These are phyloP conservation scores for Ogataea corticis DNA, from an alignment of 805 yeast genomes.

Conservation along the genomic window DNA sequence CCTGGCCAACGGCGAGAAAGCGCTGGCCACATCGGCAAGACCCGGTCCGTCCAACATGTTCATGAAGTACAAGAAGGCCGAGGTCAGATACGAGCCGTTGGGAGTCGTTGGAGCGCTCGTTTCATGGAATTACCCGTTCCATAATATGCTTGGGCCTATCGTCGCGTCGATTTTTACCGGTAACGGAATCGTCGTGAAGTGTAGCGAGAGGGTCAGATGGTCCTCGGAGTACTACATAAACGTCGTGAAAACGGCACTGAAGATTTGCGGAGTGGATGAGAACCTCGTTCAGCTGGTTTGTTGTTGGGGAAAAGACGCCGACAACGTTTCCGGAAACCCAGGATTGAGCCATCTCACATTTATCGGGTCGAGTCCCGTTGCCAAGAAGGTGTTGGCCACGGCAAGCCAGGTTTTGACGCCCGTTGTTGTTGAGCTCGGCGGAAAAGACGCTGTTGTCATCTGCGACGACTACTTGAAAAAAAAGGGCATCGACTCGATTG, in stretches of 20 bases:
- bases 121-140: conserved; percentile 98
- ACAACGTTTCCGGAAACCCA: conserved; percentile 79
- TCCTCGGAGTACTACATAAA: conserved; percentile 78
- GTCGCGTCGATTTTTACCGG: conserved; percentile 90
- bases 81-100: conserved; percentile 89
- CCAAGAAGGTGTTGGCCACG: conserved; percentile 79
- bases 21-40: conserved; percentile 68
- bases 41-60: conserved; percentile 86
- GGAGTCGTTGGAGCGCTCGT: conserved; percentile 88
- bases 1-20: conserved; percentile 73
- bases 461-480: conserved; percentile 73
- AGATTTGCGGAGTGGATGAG: conserved; percentile 73
- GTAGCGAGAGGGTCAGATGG: conserved; percentile 97
- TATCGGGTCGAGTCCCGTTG: conserved; percentile 94
- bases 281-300: conserved; percentile 84
- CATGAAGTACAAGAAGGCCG: conserved; percentile 89
- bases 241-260: conserved; percentile 70
- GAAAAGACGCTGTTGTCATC: conserved; percentile 89
- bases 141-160: conserved; percentile 89
- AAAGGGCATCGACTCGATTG: conserved; percentile 45
- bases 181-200: conserved; percentile 85
- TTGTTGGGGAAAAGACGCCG: conserved; percentile 85
- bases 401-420: conserved; percentile 91
- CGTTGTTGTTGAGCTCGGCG: conserved; percentile 94
- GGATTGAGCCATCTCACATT: conserved; percentile 87